Evolutionary conservation across 495 filamentous ascomycete species (phyloP), one percentile per base, ranked within the genome.

Genomic region (Amphirosellinia nigrospora): DNA sequence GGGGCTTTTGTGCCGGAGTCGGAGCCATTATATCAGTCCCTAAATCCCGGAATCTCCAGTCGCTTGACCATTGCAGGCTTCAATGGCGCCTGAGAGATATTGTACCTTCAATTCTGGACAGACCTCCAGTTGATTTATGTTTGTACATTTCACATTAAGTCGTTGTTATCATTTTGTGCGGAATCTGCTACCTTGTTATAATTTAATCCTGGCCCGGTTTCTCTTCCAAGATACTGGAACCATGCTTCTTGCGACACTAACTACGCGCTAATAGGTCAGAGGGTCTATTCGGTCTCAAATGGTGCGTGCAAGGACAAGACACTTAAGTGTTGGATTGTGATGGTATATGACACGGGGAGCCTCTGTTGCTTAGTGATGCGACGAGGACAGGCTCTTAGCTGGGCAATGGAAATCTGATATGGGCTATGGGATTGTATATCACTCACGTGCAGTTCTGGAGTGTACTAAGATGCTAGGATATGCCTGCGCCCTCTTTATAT

Each of bases 111-210:
- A 11, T 32, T 69, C 36, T 45, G 39, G 3, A 30, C n/a, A 8
- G 0, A 30, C 39, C 9, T 16, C 21, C 45, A 10, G 34, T 69
- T 69, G 45, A 21, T 60, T 52, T 21, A 53, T 62, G 58, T 69
- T 69, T 38, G 56, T 62, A 30, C 46, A 30, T 69, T 50, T 62
- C 43, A 46, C 26, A 30, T 62, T 53, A 21, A 39, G 13, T 38
- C 26, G 34, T 52, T 39, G 30, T 4, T 26, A 28, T 53, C 4
- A 30, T 53, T 53, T 36, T 15, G 32, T 36, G 38, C 11, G 55
- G 32, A 36, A 21, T 36, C 6, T 36, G 30, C 50, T 58, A 10
- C 19, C 19, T 36, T 58, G 1, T 36, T 21, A 2, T 39, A 39
- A n/a, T n/a, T n/a, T n/a, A n/a, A n/a, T 30, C 19, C 34, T 23